Evolutionary conservation across 108 stramenopile genomes (phyloP), one percentile per base, ranked within the genome.

Genomic region (Conticribra weissflogii): DNA sequence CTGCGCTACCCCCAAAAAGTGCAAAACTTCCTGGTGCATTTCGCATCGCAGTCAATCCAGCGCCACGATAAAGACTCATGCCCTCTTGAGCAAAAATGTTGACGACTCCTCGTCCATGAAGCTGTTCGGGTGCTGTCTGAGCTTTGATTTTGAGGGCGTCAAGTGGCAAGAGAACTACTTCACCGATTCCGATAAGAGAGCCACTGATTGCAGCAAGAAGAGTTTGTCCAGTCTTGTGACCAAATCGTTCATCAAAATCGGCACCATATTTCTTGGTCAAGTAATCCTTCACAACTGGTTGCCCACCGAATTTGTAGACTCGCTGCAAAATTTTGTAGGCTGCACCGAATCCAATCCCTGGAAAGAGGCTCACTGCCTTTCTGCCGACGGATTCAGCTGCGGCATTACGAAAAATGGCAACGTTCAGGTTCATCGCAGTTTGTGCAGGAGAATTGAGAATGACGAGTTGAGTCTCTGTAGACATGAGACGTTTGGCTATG

Each of bases 61-160:
- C 87, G 9, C 91, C 91, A n/a, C 91, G 72, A 63, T 88, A 86
- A 49, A 88, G 60, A 14, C 67, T 57, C 17, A 73, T 57, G 32
- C 87, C 87, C 65, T 92, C 91, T 59, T 68, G 77, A 24, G 31
- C 22, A 64, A 92, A 83, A 47, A 92, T 86, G 30, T 84, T 75
- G 24, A 87, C 29, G 1, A 92, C 59, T 27, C 91, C 91, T 15
- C 88, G 78, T 32, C 91, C 91, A 30, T 47, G 54, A 21, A 92
- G 59, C 30, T 80, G 74, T 55, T 86, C 84, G 3, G 88, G 91
- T 62, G 81, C 74, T 29, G 91, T 92, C 74, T 92, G 91, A 2
- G 88, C 86, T 80, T 90, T 89, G 63, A 92, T 86, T 74, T 92
- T 92, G 32, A 92, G 82, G 18, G 86, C 87, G 72, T 92, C 88